A percentile compares a stretch with the other conserved stretches of the same genome.
phyloP scores from a whole-genome alignment of 2,329 filamentous ascomycete species.

The Aspergillus unguis region DNA sequence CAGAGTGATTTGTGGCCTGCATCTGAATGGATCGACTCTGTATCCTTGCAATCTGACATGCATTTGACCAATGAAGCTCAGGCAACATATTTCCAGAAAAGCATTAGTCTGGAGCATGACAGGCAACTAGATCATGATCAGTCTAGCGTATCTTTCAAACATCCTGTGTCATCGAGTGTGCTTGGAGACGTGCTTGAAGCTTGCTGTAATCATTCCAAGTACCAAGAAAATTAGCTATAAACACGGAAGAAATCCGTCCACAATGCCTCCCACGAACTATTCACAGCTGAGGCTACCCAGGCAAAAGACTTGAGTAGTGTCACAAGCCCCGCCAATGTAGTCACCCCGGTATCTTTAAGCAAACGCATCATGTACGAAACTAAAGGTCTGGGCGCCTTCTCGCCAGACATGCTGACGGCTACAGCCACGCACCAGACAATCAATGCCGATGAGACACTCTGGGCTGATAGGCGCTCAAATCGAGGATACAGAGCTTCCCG shows the following conservation, averaged over 20 bases:
- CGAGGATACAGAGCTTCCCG: not conserved
- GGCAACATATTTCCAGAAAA: too few species aligned
- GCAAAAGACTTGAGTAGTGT: not conserved
- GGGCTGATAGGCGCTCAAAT: not conserved
- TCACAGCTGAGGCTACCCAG: conserved; percentile 1
- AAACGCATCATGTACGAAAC: not conserved
- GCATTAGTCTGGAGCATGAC: too few species aligned
- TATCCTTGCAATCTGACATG: too few species aligned
- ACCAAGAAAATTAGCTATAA: not conserved
- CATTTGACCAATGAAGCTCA: too few species aligned
- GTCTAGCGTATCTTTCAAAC: too few species aligned
- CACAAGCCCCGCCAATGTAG: not conserved
- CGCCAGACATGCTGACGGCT: not conserved
- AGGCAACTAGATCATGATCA: too few species aligned
- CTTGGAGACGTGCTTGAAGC: too few species aligned
- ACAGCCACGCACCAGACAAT: not conserved
- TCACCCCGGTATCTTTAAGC: not conserved
- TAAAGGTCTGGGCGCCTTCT: not conserved
- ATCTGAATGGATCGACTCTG: too few species aligned
- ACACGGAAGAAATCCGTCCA: not conserved
- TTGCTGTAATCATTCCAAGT: too few species aligned
- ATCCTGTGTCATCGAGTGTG: too few species aligned
- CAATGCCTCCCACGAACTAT: not conserved
- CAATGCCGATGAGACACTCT: not conserved
- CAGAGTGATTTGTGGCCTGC: too few species aligned